Base-by-base conservation (phyloP, 257 asterid species). In the Craterostigma plantagineum region DNA sequence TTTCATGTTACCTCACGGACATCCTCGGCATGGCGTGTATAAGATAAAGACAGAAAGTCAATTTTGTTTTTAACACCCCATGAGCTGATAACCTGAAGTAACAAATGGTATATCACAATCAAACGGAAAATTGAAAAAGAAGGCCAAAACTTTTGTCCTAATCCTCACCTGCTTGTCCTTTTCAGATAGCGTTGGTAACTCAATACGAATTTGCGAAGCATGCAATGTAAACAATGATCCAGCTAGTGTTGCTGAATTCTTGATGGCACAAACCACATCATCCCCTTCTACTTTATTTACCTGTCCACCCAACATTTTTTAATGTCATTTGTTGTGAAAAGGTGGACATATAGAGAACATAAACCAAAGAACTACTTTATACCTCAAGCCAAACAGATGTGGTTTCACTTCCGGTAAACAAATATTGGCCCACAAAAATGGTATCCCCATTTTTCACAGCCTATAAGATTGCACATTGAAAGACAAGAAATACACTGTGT, bases 181-280 rank as follows among this genome's bases (percentile, higher is more conserved):
- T 34, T 67, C 81, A 14, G 92, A 65, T 48, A 86, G 77, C 4
- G 96, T 86, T 43, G 96, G 96, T 49, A 86, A 59, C 10, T 86
- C 92, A 46, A 86, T 86, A 35, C 60, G 91, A 56, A 81, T 66
- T 63, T 86, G 96, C 48, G 96, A 82, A 59, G 91, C 94, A 53
- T 86, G 94, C 63, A 86, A 53, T 43, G 96, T 86, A 59, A 81
- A 86, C 46, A 86, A 53, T 48, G 96, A 56, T 44, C 96, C 96
- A 7, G 81, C 66, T 66, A 86, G 61, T 14, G 94, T 86, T 17
- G 96, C 92, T 45, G 94, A 70, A 65, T 86, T 86, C 81, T 86
- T 86, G 39, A 73, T 62, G 14, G 61, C 59, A 38, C 94, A 86
- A 46, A 75, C 75, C 61, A 86, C 86, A 48, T 81, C 91, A 45